Evolutionary conservation across 306 rosid genomes (phyloP), one percentile per base, ranked within the genome.

Genomic region (Pachyrhizus erosus): DNA sequence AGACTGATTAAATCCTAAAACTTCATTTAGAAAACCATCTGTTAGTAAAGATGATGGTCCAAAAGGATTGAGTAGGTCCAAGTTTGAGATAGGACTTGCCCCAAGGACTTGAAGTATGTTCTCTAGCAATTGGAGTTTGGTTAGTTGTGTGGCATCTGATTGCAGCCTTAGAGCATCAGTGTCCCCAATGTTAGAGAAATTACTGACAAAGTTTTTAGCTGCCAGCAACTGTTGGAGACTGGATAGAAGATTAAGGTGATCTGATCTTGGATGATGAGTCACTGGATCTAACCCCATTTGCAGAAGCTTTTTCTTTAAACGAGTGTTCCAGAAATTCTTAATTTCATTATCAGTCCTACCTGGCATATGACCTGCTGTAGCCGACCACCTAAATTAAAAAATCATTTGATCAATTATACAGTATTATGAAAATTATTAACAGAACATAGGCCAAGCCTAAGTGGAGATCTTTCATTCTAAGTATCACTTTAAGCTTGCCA

Each of bases 321-420:
- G 93, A 0, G 98, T 93, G 83, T 93, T 93, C 98, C 98, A 93
- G 10, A 90, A 93, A 57, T 93, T 93, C 85, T 93, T 93, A 13
- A 93, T 90, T 70, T 93, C 98, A 60, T 93, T 93, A 37, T 93
- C 98, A 3, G 96, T 93, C 73, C 97, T 79, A 8, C 98, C 94
- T 18, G 98, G 97, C 43, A 91, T 87, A 90, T 90, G 91, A 37
- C 89, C 89, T 24, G 98, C 98, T 87, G 91, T 93, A 0, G 91
- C 84, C 0, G 98, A 88, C 98, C 98, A 93, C 90, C 98, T 91
- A 77, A 48, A 39, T 51, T 55, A 15, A 11, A 81, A 48, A 48
- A 15, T 29, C 18, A 26, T 20, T 55, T 55, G 8, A 18, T 58
- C n/a, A n/a, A n/a, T 4, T 24, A 12, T 57, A 58, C 4, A 23